Conservation (phyloP, 2,329 filamentous ascomycete genomes). For the Penicillium sp. region DNA sequence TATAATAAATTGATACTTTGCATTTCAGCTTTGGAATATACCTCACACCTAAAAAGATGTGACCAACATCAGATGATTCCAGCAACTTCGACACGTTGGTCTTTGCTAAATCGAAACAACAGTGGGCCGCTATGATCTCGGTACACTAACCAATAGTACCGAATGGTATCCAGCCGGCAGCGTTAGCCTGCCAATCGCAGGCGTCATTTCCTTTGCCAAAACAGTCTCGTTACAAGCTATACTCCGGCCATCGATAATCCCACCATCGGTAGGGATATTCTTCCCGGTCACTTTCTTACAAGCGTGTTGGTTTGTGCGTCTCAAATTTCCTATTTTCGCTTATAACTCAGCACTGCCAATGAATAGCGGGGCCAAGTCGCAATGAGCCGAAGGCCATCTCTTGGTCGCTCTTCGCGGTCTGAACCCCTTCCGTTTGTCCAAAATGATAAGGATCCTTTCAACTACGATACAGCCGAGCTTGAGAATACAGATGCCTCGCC, state of each 20-base stretch:
- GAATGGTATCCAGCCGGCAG: background rate
- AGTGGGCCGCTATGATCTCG: background rate
- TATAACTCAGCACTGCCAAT: background rate
- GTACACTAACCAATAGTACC: background rate
- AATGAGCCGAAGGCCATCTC: constrained; percentile 6
- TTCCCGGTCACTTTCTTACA: background rate
- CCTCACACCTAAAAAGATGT: background rate
- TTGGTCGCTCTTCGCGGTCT: background rate
- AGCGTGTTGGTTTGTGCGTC: constrained; percentile 1
- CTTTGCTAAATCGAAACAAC: background rate
- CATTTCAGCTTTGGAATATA: background rate
- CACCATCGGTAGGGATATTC: background rate
- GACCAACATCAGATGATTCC: background rate
- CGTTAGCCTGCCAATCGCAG: background rate
- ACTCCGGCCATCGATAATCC: background rate
- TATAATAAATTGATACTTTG: background rate
- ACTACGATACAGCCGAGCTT: background rate
- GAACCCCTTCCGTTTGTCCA: background rate
- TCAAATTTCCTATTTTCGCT: background rate
- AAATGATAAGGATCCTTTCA: background rate
- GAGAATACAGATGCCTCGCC: background rate
- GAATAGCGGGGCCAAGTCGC: constrained; percentile 3
- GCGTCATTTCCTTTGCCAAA: background rate
- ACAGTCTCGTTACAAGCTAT: background rate
- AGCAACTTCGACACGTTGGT: background rate